Conservation (phyloP, 306 rosid genomes). For the Mimosa bimucronata region DNA sequence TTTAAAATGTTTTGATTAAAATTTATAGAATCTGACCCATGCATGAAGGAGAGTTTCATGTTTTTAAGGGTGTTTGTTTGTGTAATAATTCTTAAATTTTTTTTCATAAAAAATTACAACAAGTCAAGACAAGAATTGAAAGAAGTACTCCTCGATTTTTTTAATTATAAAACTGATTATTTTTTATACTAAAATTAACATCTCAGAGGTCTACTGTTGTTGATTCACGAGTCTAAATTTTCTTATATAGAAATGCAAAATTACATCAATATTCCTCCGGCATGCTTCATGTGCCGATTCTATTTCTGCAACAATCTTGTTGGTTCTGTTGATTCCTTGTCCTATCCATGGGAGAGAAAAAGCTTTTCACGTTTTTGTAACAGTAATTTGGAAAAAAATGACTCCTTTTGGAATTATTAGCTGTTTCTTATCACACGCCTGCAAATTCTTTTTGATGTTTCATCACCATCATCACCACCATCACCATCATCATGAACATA, state of each 20-base stretch:
- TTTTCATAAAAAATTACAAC: neutral
- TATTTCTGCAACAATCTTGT: neutral
- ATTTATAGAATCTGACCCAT: no score
- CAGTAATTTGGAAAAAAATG: neutral
- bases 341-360: neutral
- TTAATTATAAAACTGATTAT: no score
- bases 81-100: no score
- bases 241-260: no score
- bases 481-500: neutral
- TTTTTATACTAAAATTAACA: neutral
- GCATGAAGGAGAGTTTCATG: no score
- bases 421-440: neutral
- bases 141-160: neutral
- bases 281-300: neutral
- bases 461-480: neutral
- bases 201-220: neutral
- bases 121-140: neutral
- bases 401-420: neutral
- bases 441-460: neutral
- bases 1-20: no score
- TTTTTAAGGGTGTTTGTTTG: no score
- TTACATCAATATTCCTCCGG: neutral
- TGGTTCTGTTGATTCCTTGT: neutral
- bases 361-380: neutral
- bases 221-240: neutral